Conservation (phyloP, 768 basidiomycete genomes). For the Phaffia tasmanica region DNA sequence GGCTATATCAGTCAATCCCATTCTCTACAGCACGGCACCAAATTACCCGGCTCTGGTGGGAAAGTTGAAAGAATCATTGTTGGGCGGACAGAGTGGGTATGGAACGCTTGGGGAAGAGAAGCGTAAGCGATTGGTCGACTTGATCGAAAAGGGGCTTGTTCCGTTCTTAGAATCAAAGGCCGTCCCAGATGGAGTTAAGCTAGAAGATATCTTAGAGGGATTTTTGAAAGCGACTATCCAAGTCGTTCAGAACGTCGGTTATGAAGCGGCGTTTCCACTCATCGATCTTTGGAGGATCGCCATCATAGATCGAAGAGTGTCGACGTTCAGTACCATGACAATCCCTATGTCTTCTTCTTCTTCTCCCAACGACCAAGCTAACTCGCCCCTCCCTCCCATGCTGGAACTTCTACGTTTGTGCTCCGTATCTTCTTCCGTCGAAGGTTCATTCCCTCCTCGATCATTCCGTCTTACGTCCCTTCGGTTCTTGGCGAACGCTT, state of each 20-base stretch:
- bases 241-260: conserved; percentile 41
- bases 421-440: not conserved
- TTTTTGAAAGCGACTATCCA: conserved; percentile 36
- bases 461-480: conserved; percentile 57
- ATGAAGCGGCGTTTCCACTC: conserved; percentile 60
- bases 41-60: conserved; percentile 51
- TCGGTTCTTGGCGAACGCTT: conserved; percentile 58
- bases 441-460: conserved; percentile 37
- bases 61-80: conserved; percentile 43
- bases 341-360: conserved; percentile 33
- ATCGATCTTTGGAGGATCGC: conserved; percentile 74
- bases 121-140: conserved; percentile 41
- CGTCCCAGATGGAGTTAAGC: not conserved
- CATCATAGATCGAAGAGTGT: conserved; percentile 52
- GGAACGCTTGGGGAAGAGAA: conserved; percentile 31
- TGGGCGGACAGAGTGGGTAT: conserved; percentile 26
- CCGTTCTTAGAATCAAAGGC: conserved; percentile 50
- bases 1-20: conserved; percentile 57
- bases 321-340: conserved; percentile 25
- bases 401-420: not conserved
- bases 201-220: conserved; percentile 43
- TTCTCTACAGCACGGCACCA: conserved; percentile 63
- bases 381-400: not conserved
- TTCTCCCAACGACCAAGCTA: not conserved
- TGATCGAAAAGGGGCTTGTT: conserved; percentile 45